A percentile compares a stretch with the other conserved stretches of the same genome.
Evolutionary conservation across 352 stramenopile species (phyloP).

Genomic region (Blastocystis sp.): DNA sequence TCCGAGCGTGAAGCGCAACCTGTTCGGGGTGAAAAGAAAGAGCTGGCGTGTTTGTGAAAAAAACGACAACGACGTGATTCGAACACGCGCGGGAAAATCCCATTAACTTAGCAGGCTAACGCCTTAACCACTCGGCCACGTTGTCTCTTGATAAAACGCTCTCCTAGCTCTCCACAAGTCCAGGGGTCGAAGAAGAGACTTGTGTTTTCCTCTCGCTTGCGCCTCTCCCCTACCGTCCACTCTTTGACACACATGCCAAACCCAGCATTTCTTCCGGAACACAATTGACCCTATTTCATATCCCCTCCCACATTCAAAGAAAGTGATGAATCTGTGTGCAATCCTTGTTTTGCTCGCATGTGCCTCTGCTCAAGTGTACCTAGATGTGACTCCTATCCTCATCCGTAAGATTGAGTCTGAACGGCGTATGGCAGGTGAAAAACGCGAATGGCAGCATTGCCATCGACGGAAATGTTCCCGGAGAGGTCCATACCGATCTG

Average conservation of each 20-base stretch:
- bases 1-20: not conserved
- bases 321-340: not conserved
- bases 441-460: constrained; percentile 48
- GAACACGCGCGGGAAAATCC: constrained; percentile 45
- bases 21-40: constrained; percentile 41
- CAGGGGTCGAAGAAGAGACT: too few species aligned
- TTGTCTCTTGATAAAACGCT: not conserved
- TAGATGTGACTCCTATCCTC: not conserved
- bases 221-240: too few species aligned
- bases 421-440: constrained; percentile 38
- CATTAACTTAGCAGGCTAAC: constrained; percentile 54
- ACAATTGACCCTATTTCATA: not conserved
- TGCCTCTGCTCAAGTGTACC: not conserved
- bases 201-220: too few species aligned
- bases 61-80: constrained; percentile 57
- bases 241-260: too few species aligned
- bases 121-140: constrained; percentile 40
- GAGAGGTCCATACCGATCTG: constrained; percentile 78
- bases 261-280: not conserved
- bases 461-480: constrained; percentile 73
- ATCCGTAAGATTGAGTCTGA: constrained; percentile 35
- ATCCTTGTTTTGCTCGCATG: not conserved
- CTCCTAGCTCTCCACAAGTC: too few species aligned
- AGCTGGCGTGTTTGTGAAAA: constrained; percentile 28
- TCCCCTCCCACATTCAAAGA: not conserved